Evolutionary conservation across 164 flowering plant genomes (phyloP), one percentile per base, ranked within the genome.

Genomic region (Stephania cephalantha): DNA sequence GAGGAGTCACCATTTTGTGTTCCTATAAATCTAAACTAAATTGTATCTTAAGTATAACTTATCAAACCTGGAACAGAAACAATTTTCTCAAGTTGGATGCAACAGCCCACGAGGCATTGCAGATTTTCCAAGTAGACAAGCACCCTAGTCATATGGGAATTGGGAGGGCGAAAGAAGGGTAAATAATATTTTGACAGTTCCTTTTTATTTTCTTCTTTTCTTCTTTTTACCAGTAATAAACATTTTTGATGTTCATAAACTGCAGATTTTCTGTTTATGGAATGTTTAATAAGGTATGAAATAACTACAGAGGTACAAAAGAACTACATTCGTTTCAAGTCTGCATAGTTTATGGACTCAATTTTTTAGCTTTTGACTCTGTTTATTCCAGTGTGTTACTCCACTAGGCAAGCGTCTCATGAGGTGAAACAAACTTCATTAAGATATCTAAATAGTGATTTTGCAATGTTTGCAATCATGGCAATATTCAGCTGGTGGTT

Each of bases 111-210:
- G 98, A 94, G 76, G 91, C 95, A 70, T 81, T 96, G 80, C 99
- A 93, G 83, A 92, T 96, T 79, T 93, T 94, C 80, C 99, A 94
- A 83, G 82, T 81, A 29, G 99, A 96, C 85, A 96, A 96, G 78
- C 99, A 96, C 81, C 97, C 99, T 67, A 96, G 98, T 82, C 96
- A 91, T 79, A 95, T 95, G 99, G 99, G 99, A 50, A 95, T 95
- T 79, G 99, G 99, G 65, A 89, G 95, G 85, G 87, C 98, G 74
- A 95, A 95, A 85, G 98, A 95, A 90, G 98, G 99, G 99, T 93
- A 85, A 76, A n/a, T 53, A 46, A 30, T 63, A 55, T 67, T 67
- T 30, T 35, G n/a, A 67, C 9, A 8, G n/a, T 70, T 70, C 15
- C 44, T 1, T 25, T 42, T 48, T 22, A 12, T 46, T 29, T 29